phyloP scores from a whole-genome alignment of 1,284 basidiomycete genomes.

The Irpex rosettiformis region DNA sequence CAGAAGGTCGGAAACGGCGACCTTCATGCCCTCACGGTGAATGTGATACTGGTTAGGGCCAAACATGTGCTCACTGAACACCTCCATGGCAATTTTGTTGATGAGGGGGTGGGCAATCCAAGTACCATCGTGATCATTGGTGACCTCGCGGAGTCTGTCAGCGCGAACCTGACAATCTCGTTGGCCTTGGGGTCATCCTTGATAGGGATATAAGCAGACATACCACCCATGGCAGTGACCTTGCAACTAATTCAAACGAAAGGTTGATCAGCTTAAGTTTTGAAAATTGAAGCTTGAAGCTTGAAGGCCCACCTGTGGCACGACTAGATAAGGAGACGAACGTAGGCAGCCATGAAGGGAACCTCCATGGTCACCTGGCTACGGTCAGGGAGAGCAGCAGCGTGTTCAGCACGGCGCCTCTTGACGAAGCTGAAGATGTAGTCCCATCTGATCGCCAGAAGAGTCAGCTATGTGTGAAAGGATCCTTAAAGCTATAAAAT shows the following conservation, averaged over 20 bases:
- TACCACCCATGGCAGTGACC: slow-evolving; percentile 99
- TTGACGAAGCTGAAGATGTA: slow-evolving; percentile 99
- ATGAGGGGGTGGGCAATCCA: slow-evolving; percentile 99
- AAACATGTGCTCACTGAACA: slow-evolving; percentile 93
- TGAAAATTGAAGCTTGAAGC: no score
- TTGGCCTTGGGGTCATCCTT: slow-evolving; percentile 94
- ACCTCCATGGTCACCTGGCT: slow-evolving; percentile 98
- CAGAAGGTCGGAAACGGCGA: slow-evolving; percentile 84
- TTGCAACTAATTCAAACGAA: slow-evolving; percentile 64
- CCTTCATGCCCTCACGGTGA: slow-evolving; percentile 87
- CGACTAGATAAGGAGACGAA: slow-evolving; percentile 94
- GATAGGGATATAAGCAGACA: slow-evolving; percentile 99
- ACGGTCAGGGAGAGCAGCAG: slow-evolving; percentile 89
- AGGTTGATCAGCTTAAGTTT: no score
- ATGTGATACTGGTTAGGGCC: slow-evolving; percentile 98
- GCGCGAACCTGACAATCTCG: slow-evolving; percentile 90
- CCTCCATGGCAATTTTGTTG: slow-evolving; percentile 86
- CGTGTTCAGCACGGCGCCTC: slow-evolving; percentile 79
- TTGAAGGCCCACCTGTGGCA: slow-evolving; percentile 77
- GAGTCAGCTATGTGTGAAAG: slow-evolving; percentile 8
- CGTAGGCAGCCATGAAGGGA: slow-evolving; percentile 98
- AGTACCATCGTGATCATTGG: slow-evolving; percentile 92
- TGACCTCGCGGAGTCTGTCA: slow-evolving; percentile 98
- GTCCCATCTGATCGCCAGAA: slow-evolving; percentile 76
- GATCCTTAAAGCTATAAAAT: no score